phyloP scores from a whole-genome alignment of 768 basidiomycete species.

The Crucibulum laeve region DNA sequence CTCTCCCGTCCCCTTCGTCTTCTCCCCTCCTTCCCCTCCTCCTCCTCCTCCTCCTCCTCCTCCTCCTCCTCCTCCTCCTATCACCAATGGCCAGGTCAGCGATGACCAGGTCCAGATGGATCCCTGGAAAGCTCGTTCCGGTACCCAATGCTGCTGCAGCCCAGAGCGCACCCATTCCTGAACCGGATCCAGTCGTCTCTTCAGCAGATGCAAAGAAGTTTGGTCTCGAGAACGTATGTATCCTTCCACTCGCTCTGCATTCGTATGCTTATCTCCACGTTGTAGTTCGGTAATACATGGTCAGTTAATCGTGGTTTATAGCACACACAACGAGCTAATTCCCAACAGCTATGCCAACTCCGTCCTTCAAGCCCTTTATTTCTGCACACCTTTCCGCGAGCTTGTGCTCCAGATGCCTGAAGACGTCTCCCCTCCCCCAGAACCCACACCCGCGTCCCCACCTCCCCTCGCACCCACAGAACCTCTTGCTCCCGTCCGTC shows the following conservation, averaged over 20 bases:
- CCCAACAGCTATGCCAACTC: conserved; percentile 89
- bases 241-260: conserved; percentile 1
- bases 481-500: conserved; percentile 38
- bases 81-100: conserved; percentile 6
- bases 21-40: conserved; percentile 1
- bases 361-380: conserved; percentile 96
- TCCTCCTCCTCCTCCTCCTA: conserved; percentile 7
- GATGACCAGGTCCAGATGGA: conserved; percentile 38
- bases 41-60: background rate
- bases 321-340: conserved; percentile 13
- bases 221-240: conserved; percentile 93
- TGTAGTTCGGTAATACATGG: conserved; percentile 96
- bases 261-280: conserved; percentile 7
- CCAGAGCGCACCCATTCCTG: conserved; percentile 13
- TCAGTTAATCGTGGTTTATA: conserved; percentile 25
- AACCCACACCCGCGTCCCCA: conserved; percentile 16
- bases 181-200: conserved; percentile 23
- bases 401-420: conserved; percentile 74
- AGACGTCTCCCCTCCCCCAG: conserved; percentile 37
- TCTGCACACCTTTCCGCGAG: conserved; percentile 89
- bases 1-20: background rate
- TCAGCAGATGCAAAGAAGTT: conserved; percentile 82
- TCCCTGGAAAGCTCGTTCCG: conserved; percentile 23
- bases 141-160: conserved; percentile 14
- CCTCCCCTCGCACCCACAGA: conserved; percentile 21